phyloP scores from a whole-genome alignment of 306 rosid species.

The Vigna mungo region DNA sequence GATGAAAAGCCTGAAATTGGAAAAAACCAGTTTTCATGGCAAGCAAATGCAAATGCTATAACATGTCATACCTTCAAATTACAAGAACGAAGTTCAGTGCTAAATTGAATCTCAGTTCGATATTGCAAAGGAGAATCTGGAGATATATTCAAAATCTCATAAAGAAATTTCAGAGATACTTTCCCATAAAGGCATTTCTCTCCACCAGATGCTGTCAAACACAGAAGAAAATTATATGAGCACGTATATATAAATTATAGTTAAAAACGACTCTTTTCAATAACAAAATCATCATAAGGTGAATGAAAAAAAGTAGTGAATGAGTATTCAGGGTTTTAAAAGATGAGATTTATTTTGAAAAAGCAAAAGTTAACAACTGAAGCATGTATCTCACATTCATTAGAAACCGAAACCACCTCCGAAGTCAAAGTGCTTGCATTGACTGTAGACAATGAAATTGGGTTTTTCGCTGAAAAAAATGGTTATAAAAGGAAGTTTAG shows the following conservation, averaged over 20 bases:
- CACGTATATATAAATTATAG: background rate
- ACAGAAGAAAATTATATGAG: conserved; percentile 30
- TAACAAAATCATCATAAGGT: conserved; percentile 14
- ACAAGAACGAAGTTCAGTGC: conserved; percentile 70
- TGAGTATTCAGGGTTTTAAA: no score
- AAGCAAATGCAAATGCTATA: background rate
- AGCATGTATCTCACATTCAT: conserved; percentile 68
- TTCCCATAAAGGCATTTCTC: conserved; percentile 69
- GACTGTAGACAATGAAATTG: conserved; percentile 55
- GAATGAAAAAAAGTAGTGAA: background rate
- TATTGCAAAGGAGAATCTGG: conserved; percentile 65
- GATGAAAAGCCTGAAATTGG: conserved; percentile 13
- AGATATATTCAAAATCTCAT: conserved; percentile 63
- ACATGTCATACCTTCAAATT: conserved; percentile 64
- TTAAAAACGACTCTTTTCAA: background rate
- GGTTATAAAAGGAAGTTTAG: conserved; percentile 31
- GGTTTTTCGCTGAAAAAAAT: conserved; percentile 63
- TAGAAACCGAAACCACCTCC: conserved; percentile 57
- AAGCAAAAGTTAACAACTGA: conserved; percentile 8
- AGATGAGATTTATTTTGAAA: no score
- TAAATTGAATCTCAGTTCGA: conserved; percentile 64
- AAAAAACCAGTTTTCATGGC: background rate
- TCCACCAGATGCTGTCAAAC: conserved; percentile 62
- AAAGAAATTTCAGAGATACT: conserved; percentile 68
- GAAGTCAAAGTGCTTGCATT: conserved; percentile 51